phyloP scores from a whole-genome alignment of 345 rosid genomes.

The Cardamine occulta region DNA sequence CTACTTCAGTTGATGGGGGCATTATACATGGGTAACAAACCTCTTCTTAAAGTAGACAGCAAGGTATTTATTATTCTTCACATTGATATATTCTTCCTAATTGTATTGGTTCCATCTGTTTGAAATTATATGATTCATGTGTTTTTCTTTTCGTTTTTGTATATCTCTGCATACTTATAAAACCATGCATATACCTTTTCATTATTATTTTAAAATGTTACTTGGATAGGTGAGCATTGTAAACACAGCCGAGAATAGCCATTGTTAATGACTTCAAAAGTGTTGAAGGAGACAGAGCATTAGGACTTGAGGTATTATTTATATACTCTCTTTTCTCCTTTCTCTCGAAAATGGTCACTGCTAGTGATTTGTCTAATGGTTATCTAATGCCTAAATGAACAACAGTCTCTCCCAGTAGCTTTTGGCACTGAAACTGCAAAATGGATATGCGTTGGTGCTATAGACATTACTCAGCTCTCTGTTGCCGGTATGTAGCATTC shows the following conservation, averaged over 20 bases:
- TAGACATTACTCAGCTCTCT: conserved; percentile 90
- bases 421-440: conserved; percentile 98
- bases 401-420: conserved; percentile 90
- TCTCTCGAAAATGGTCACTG: not conserved
- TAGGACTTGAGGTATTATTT: conserved; percentile 72
- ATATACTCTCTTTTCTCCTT: not conserved
- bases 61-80: conserved; percentile 55
- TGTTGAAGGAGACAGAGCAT: conserved; percentile 91
- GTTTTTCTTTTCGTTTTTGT: not conserved
- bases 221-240: conserved; percentile 81
- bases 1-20: conserved; percentile 98
- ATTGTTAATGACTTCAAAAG: conserved; percentile 98
- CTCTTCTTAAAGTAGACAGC: conserved; percentile 92
- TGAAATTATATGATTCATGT: not conserved
- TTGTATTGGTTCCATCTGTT: conserved; percentile 1
- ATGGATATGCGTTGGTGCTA: conserved; percentile 99
- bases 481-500: conserved; percentile 68
- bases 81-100: not conserved
- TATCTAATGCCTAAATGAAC: not conserved
- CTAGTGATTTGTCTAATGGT: not conserved
- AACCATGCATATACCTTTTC: not conserved
- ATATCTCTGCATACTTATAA: not conserved
- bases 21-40: conserved; percentile 97
- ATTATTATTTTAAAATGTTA: conserved; percentile 10
- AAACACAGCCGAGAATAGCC: conserved; percentile 87